A percentile compares a stretch with the other conserved stretches of the same genome.
phyloP scores from a whole-genome alignment of 768 basidiomycete genomes.

The Mycena epipterygia region DNA sequence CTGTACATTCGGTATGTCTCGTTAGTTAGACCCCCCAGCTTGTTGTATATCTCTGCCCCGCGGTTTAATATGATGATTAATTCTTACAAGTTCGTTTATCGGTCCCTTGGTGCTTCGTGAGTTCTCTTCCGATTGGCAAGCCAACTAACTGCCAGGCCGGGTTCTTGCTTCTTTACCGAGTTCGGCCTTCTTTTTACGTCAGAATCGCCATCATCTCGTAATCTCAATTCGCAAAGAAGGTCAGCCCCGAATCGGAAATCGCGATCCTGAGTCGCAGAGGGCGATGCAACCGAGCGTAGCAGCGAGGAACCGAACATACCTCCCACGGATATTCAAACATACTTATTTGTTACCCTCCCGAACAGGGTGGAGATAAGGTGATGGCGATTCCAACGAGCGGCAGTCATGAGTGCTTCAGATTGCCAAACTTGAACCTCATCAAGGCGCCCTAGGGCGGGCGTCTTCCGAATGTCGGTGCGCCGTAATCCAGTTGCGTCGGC shows the following conservation, averaged over 20 bases:
- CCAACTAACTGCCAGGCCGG: neutral
- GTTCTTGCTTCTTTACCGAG: neutral
- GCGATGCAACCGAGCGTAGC: neutral
- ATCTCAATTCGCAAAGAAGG: neutral
- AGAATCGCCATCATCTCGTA: neutral
- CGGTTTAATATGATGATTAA: constrained; percentile 12
- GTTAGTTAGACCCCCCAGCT: constrained; percentile 10
- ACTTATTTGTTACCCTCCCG: neutral
- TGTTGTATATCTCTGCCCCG: constrained; percentile 7
- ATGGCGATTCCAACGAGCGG: constrained; percentile 6
- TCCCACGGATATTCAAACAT: neutral
- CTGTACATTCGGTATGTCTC: constrained; percentile 10
- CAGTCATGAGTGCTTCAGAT: too few relatives aligned
- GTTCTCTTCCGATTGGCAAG: constrained; percentile 20
- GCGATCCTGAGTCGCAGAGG: neutral
- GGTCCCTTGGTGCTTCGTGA: neutral
- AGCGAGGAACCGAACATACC: neutral
- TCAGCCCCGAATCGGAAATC: neutral
- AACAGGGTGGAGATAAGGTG: neutral
- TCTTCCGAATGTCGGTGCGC: constrained; percentile 2
- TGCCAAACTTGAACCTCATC: too few relatives aligned
- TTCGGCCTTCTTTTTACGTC: constrained; percentile 17
- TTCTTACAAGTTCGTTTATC: neutral
- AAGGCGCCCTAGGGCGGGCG: neutral
- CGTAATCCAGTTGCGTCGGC: neutral